Base-by-base conservation (phyloP, 176 grass and related monocot genomes). In the Elaeis guineensis region DNA sequence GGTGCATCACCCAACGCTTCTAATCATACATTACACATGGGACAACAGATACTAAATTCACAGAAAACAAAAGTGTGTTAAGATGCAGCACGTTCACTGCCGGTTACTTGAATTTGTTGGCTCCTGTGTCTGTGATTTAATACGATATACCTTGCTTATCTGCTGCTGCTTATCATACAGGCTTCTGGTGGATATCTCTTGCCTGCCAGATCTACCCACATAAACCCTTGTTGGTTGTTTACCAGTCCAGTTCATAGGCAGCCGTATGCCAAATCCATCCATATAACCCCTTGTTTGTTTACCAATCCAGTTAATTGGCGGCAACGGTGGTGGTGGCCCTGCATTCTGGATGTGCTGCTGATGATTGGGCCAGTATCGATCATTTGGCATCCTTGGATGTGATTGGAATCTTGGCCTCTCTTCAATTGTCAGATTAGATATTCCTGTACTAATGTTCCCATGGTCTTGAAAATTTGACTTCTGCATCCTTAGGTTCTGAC, bases 291-390 rank as follows among this genome's bases (percentile, higher is more conserved):
- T 56, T 21, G 30, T 60, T 25, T 77, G 87, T 76, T 72, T 88
- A 32, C 67, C 93, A 65, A 98, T 86, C 93, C 87, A 98, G 53
- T 82, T 89, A 63, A 78, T 78, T 15, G 93, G 87, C 6, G 52
- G 65, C 7, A 55, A 68, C 59, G 84, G 87, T 50, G 79, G 72
- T 20, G 89, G 89, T 52, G 93, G 84, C 25, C 82, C 72, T 2
- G 22, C 50, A 58, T 70, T 66, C 35, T 77, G 87, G 60, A 66
- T 76, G 11, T 60, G 50, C 57, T 62, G 72, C 30, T 60, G 67
- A 23, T 82, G 82, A 62, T 79, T 82, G 35, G 59, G 60, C 17
- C 52, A 51, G 52, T 63, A 74, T 9, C 75, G 69, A 1, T 64
- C 54, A 67, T 79, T 82, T 51, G 55, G 78, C 60, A 74, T 79